phyloP scores from a whole-genome alignment of 73 alveolate genomes.

The Paramecium octaurelia region DNA sequence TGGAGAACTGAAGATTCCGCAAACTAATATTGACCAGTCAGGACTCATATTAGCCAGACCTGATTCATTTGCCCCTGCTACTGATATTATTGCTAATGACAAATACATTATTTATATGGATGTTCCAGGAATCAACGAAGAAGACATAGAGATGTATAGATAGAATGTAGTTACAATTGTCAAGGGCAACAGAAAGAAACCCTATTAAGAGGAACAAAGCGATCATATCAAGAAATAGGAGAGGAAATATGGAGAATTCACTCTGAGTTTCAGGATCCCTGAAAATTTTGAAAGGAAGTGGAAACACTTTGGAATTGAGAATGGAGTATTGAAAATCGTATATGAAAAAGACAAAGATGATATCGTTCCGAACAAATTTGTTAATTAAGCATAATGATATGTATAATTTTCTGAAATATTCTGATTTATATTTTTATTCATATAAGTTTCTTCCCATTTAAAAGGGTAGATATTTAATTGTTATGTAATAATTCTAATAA shows the following conservation, averaged over 20 bases:
- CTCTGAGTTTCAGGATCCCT: constrained; percentile 40
- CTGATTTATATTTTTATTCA: background rate
- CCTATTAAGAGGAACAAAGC: background rate
- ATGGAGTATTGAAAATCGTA: constrained; percentile 32
- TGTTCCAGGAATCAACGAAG: constrained; percentile 41
- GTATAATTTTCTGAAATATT: background rate
- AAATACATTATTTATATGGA: constrained; percentile 49
- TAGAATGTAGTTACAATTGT: constrained; percentile 31
- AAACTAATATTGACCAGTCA: background rate
- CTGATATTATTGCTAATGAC: constrained; percentile 48
- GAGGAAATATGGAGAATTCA: constrained; percentile 53
- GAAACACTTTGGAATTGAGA: constrained; percentile 16
- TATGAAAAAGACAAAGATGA: constrained; percentile 63
- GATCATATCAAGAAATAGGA: constrained; percentile 48
- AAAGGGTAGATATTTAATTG: background rate
- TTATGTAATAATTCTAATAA: background rate
- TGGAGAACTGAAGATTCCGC: background rate
- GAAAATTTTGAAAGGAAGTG: constrained; percentile 32
- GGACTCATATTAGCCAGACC: constrained; percentile 50
- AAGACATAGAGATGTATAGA: constrained; percentile 22
- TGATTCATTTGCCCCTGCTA: constrained; percentile 50
- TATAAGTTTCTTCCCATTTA: background rate
- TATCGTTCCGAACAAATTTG: background rate
- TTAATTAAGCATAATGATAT: background rate
- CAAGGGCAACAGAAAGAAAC: constrained; percentile 33